A percentile compares a stretch with the other conserved stretches of the same genome.
phyloP scores from a whole-genome alignment of 768 basidiomycete genomes.

The Boletus rubescentipes region DNA sequence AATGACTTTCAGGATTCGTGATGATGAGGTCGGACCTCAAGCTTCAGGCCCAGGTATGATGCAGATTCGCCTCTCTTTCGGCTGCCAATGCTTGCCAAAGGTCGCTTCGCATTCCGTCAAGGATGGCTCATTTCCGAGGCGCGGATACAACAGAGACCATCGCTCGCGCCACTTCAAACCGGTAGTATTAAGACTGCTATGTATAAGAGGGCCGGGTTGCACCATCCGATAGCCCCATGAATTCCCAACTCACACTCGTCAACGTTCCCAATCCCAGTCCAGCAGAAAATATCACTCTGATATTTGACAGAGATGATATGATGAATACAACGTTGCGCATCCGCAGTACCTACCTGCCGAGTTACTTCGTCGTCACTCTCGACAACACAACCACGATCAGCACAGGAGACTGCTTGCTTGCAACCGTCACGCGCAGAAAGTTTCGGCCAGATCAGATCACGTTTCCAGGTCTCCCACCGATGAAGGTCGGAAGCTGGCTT shows the following conservation, averaged over 20 bases:
- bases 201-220: not conserved
- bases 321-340: conserved; percentile 7
- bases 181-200: not conserved
- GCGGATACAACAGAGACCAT: not conserved
- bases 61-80: no score
- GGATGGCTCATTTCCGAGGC: no score
- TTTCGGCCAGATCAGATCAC: conserved; percentile 13
- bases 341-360: not conserved
- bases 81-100: no score
- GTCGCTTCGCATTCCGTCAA: no score
- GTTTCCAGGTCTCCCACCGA: conserved; percentile 11
- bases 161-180: not conserved
- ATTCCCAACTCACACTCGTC: conserved; percentile 20
- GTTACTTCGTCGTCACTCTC: conserved; percentile 11
- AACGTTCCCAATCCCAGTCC: not conserved
- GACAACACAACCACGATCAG: conserved; percentile 5
- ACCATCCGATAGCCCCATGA: not conserved
- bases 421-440: conserved; percentile 14
- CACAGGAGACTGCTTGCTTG: not conserved
- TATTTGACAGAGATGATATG: conserved; percentile 17
- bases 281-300: not conserved
- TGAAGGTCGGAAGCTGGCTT: conserved; percentile 14
- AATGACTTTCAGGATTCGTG: no score
- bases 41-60: no score
- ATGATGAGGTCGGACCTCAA: no score